phyloP scores from a whole-genome alignment of 1,284 basidiomycete genomes.

The Sparassis latifolia region DNA sequence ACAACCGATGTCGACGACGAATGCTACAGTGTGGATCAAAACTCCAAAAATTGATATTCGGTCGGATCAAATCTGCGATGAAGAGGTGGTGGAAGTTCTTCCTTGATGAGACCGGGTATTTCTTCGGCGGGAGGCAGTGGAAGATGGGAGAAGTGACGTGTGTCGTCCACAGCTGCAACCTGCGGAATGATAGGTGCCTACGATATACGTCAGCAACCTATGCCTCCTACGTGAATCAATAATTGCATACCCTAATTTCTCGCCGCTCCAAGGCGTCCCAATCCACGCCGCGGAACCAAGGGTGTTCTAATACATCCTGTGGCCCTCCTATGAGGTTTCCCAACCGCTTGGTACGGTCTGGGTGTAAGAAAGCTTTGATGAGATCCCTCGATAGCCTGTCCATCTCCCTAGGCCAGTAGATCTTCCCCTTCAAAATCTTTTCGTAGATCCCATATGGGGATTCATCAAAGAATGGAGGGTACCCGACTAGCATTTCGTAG shows the following conservation, averaged over 20 bases:
- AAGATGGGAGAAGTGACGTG: conserved; percentile 72
- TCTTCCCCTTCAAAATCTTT: conserved; percentile 87
- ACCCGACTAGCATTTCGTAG: conserved; percentile 97
- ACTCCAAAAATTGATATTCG: conserved; percentile 67
- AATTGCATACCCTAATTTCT: conserved; percentile 59
- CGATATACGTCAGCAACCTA: conserved; percentile 5
- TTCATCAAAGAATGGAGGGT: conserved; percentile 91
- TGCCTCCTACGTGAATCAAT: conserved; percentile 6
- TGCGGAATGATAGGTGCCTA: conserved; percentile 81
- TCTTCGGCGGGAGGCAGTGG: conserved; percentile 70
- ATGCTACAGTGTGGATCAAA: conserved; percentile 33
- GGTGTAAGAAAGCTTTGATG: conserved; percentile 85
- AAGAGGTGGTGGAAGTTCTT: conserved; percentile 48
- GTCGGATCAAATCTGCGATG: conserved; percentile 60
- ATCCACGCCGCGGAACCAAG: conserved; percentile 93
- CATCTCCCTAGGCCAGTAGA: conserved; percentile 90
- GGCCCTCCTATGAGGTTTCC: conserved; percentile 94
- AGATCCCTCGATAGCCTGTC: conserved; percentile 70
- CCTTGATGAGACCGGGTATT: conserved; percentile 66
- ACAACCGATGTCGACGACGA: neutral
- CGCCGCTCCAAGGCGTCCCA: conserved; percentile 78
- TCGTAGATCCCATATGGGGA: conserved; percentile 94
- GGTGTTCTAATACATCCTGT: conserved; percentile 87
- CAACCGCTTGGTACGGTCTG: conserved; percentile 88
- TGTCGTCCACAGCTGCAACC: conserved; percentile 71